These are phyloP conservation scores for Dictyostelium brefeldianum DNA, from an alignment of 78 protist species.

Conservation along the genomic window DNA sequence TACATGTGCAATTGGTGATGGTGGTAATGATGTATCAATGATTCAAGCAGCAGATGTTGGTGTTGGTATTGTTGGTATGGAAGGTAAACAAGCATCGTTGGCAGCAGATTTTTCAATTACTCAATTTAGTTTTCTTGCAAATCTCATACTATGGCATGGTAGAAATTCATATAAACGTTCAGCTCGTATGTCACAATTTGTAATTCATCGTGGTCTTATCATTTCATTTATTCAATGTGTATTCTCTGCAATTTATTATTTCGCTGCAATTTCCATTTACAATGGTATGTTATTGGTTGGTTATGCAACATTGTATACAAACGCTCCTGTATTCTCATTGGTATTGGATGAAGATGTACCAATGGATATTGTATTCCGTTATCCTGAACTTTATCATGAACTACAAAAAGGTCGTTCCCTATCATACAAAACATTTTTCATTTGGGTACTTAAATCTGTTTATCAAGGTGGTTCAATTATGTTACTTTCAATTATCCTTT, in stretches of 20 bases:
- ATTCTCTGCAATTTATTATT: slow-evolving; percentile 96
- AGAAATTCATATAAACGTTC: slow-evolving; percentile 93
- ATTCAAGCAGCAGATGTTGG: slow-evolving; percentile 99
- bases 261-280: slow-evolving; percentile 95
- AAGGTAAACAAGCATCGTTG: slow-evolving; percentile 98
- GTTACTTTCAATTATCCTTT: slow-evolving; percentile 90
- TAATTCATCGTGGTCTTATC: slow-evolving; percentile 99
- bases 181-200: slow-evolving; percentile 93
- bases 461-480: slow-evolving; percentile 97
- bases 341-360: slow-evolving; percentile 95
- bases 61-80: slow-evolving; percentile 97
- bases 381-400: slow-evolving; percentile 97
- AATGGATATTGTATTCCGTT: slow-evolving; percentile 82
- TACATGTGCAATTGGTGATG: slow-evolving; percentile 98
- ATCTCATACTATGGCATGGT: slow-evolving; percentile 96
- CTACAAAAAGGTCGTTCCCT: slow-evolving; percentile 95
- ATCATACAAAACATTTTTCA: slow-evolving; percentile 90
- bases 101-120: slow-evolving; percentile 98
- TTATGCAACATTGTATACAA: slow-evolving; percentile 96
- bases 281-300: slow-evolving; percentile 91
- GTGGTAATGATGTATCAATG: slow-evolving; percentile 99
- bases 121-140: slow-evolving; percentile 90
- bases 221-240: slow-evolving; percentile 97
- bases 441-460: slow-evolving; percentile 92
- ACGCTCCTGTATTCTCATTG: slow-evolving; percentile 96